Evolutionary conservation across 139 green algal species (phyloP), one percentile per base, ranked within the genome.

Genomic region (Tetradesmus lagerheimii): DNA sequence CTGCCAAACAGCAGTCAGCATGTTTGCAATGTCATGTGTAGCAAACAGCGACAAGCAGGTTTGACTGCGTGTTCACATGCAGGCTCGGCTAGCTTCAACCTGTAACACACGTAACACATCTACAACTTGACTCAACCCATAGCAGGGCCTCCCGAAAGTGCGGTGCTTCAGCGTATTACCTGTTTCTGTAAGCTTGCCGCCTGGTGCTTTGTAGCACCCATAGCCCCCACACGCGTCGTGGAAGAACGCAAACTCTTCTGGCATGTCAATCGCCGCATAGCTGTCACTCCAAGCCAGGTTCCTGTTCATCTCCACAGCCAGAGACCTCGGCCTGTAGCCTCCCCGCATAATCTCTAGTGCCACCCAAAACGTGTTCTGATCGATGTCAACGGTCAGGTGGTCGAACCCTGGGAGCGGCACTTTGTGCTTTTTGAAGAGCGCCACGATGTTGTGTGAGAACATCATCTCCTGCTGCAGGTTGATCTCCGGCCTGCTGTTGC

Each of bases 341-440:
- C 3, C 81, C 12, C 74, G 53, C 81, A 87, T 53, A 0, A 87
- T 34, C 50, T 50, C 81, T 8, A 62, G n/a, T 31, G 53, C 43
- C n/a, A 43, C 35, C 74, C 31, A 80, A 31, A 80, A 80, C 31
- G 34, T 80, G 74, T 80, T 80, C 34, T 80, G 74, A 1, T n/a
- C 74, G 8, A 87, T 66, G 50, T 87, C 81, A 1, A 87, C 81
- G 20, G 81, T 87, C 47, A 87, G 45, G 50, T 87, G 81, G 50
- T 43, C 74, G 16, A 39, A 80, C 74, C 74, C 74, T 27, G 74
- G 34, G 74, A 25, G 35, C 74, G 31, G 74, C 74, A 43, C 34
- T 80, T 43, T 43, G 15, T 39, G 35, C 74, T 80, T 25, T 80
- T 27, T 43, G 9, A 80, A 43, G 14, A 80, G 31, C 34, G 25